These are phyloP conservation scores for Pichia californica DNA, from an alignment of 805 yeast species.

Conservation along the genomic window DNA sequence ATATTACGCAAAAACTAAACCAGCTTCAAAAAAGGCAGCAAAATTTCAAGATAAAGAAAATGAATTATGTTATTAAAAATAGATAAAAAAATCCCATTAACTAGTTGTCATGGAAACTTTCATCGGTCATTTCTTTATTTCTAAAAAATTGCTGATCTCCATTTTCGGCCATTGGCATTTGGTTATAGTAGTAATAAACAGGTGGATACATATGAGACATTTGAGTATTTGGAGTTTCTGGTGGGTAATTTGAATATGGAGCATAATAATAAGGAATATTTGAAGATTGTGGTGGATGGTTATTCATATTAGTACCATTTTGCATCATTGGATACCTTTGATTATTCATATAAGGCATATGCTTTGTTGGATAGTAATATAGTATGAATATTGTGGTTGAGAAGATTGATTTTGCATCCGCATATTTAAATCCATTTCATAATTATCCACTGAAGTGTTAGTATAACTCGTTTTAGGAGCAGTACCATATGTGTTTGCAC, in stretches of 20 bases:
- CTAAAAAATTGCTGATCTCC: slow-evolving; percentile 1
- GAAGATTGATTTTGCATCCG: no score
- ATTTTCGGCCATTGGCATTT: no score
- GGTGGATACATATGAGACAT: slow-evolving; percentile 27
- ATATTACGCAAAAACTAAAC: background rate
- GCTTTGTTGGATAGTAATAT: slow-evolving; percentile 27
- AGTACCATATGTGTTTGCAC: slow-evolving; percentile 21
- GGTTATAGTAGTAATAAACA: slow-evolving; percentile 28
- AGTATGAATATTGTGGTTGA: slow-evolving; percentile 22
- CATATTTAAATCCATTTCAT: slow-evolving; percentile 13
- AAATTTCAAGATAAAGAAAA: background rate
- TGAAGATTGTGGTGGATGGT: slow-evolving; percentile 16
- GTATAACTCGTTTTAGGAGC: slow-evolving; percentile 27
- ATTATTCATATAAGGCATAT: slow-evolving; percentile 14
- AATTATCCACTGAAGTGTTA: slow-evolving; percentile 24
- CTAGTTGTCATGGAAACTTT: no score
- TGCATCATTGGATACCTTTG: slow-evolving; percentile 4
- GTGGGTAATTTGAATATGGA: slow-evolving; percentile 24
- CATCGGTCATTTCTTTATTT: no score
- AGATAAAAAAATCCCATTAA: no score
- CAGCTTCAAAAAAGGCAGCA: background rate
- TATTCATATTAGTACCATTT: background rate
- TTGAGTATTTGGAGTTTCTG: slow-evolving; percentile 11
- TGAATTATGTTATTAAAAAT: no score
- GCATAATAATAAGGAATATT: slow-evolving; percentile 22